Evolutionary conservation across 225 moss, liverwort and hornwort genomes (phyloP).

Genomic region (Bryum argenteum): DNA sequence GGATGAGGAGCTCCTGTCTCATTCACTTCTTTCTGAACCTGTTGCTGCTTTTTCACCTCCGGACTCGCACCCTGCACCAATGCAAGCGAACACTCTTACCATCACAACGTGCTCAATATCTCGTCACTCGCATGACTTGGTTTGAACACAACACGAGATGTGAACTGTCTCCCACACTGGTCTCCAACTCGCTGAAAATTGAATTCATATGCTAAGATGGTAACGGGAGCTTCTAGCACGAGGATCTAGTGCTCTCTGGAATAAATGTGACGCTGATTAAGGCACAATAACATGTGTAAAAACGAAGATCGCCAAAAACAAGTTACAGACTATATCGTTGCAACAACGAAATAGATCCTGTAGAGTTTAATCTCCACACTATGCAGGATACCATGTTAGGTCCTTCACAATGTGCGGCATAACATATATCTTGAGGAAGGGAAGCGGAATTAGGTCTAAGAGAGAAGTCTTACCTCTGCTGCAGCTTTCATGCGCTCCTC

Average conservation of each 20-base stretch:
- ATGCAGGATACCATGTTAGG: neutral
- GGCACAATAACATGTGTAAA: neutral
- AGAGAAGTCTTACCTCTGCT: slow-evolving; percentile 24
- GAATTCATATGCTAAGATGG: too few relatives aligned
- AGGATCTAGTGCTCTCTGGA: too few relatives aligned
- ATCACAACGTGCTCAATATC: neutral
- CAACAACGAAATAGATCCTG: neutral
- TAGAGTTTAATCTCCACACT: neutral
- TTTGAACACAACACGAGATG: too few relatives aligned
- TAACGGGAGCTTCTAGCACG: too few relatives aligned
- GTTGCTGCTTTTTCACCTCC: slow-evolving; percentile 34
- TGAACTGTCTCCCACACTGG: neutral
- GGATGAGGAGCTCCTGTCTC: slow-evolving; percentile 56
- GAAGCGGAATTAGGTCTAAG: neutral
- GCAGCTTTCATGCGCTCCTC: slow-evolving; percentile 51
- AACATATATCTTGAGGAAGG: neutral
- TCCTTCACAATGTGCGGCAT: neutral
- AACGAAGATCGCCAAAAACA: neutral
- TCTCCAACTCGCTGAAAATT: neutral
- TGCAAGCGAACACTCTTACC: neutral
- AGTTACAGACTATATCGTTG: neutral
- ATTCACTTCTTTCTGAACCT: slow-evolving; percentile 40
- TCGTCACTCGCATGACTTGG: neutral
- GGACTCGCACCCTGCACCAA: slow-evolving; percentile 37
- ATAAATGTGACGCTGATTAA: neutral